Evolutionary conservation across 2,329 filamentous ascomycete species (phyloP).

Genomic region (Arthrinium phaeospermum): DNA sequence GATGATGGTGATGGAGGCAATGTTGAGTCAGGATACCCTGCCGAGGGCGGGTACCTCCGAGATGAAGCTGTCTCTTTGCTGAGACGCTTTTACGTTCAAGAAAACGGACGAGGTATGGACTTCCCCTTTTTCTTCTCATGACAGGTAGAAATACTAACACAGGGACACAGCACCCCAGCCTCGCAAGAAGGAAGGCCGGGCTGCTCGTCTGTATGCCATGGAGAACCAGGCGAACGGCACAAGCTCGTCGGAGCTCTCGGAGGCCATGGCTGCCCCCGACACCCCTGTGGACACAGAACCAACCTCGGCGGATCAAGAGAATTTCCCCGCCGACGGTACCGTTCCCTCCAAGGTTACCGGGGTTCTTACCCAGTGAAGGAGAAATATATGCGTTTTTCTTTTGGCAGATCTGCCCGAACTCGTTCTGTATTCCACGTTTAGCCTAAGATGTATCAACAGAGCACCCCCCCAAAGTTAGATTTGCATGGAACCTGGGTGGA

Average conservation of each 20-base stretch:
- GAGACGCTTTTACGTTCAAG: conserved; percentile 94
- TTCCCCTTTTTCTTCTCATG: neutral
- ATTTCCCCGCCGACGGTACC: conserved; percentile 16
- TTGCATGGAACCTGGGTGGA: neutral
- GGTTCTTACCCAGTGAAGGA: neutral
- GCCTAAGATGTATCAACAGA: conserved; percentile 1
- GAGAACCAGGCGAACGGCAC: conserved; percentile 34
- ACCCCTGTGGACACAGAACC: conserved; percentile 31
- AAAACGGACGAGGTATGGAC: conserved; percentile 83
- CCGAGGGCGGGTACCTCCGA: conserved; percentile 84
- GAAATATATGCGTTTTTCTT: neutral
- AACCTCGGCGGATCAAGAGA: conserved; percentile 24
- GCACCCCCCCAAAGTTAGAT: neutral
- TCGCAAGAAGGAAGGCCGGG: conserved; percentile 43
- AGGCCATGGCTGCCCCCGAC: conserved; percentile 31
- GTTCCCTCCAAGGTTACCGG: neutral
- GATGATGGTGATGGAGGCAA: conserved; percentile 64
- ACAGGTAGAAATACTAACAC: conserved; percentile 23
- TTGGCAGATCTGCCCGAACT: neutral
- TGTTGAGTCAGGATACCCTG: conserved; percentile 79
- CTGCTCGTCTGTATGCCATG: conserved; percentile 40
- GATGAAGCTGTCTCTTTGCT: conserved; percentile 93
- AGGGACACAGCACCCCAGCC: conserved; percentile 38
- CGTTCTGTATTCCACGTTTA: neutral
- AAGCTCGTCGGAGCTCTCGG: conserved; percentile 35